phyloP scores from a whole-genome alignment of 129 eudicot genomes.

The Lactuca sativa region DNA sequence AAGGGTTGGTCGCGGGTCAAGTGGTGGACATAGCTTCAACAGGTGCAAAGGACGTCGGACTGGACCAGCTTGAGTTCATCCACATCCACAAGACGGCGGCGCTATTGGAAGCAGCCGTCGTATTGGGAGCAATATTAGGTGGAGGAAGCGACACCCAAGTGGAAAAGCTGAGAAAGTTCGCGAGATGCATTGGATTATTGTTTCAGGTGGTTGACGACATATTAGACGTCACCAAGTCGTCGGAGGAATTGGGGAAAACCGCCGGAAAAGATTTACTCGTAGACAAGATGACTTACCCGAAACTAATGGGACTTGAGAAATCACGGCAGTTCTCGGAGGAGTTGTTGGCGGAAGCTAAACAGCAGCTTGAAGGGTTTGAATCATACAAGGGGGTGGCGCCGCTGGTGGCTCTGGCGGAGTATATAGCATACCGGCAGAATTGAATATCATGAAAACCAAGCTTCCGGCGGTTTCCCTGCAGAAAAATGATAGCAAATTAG shows the following conservation, averaged over 20 bases:
- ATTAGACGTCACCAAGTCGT: conserved; percentile 66
- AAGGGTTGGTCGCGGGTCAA: conserved; percentile 78
- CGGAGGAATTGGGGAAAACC: conserved; percentile 75
- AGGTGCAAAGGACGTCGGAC: conserved; percentile 43
- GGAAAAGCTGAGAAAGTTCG: conserved; percentile 58
- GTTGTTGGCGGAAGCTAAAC: conserved; percentile 58
- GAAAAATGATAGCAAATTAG: conserved; percentile 9
- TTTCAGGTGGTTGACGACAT: conserved; percentile 85
- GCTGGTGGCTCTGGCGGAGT: conserved; percentile 64
- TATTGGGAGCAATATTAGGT: conserved; percentile 71
- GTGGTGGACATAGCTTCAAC: conserved; percentile 64
- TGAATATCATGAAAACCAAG: conserved; percentile 16
- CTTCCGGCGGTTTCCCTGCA: conserved; percentile 2
- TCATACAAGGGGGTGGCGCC: conserved; percentile 55
- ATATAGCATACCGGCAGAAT: conserved; percentile 66
- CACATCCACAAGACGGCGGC: conserved; percentile 77
- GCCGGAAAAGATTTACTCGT: conserved; percentile 70
- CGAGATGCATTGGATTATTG: conserved; percentile 63
- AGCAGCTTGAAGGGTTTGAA: conserved; percentile 55
- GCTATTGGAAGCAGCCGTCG: conserved; percentile 62
- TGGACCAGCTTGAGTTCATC: conserved; percentile 61
- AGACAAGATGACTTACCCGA: conserved; percentile 71
- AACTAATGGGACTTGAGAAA: conserved; percentile 61
- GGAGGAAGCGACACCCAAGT: conserved; percentile 64
- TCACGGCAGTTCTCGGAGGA: conserved; percentile 60